A percentile compares a stretch with the other conserved stretches of the same genome.
Evolutionary conservation across 2,329 filamentous ascomycete genomes (phyloP).

Genomic region (Emergomyces orientalis): DNA sequence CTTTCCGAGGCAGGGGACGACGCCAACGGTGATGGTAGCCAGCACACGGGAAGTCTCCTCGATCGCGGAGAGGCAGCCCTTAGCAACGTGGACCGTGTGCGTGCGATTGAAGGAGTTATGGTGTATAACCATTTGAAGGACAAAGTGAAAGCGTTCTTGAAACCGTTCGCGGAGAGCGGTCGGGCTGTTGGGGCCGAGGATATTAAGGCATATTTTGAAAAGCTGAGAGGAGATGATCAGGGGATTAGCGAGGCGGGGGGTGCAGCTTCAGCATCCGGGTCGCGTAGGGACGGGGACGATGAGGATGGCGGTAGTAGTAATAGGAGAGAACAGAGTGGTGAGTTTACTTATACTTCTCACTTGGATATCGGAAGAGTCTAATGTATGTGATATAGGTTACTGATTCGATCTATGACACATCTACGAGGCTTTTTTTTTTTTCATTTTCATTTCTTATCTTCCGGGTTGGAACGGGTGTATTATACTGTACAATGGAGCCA

Average conservation of each 20-base stretch:
- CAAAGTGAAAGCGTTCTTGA: conserved; percentile 87
- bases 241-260: conserved; percentile 32
- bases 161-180: conserved; percentile 87
- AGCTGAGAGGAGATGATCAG: conserved; percentile 77
- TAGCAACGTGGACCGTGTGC: conserved; percentile 82
- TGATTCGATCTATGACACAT: not conserved
- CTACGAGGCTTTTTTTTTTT: not conserved
- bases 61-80: conserved; percentile 89
- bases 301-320: conserved; percentile 25
- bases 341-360: conserved; percentile 13
- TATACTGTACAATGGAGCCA: not conserved
- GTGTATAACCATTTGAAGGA: conserved; percentile 95
- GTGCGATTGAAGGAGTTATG: conserved; percentile 94
- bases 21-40: conserved; percentile 43
- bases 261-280: not conserved
- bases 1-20: conserved; percentile 58
- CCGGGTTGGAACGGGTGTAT: not conserved
- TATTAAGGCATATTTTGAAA: conserved; percentile 93
- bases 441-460: not conserved
- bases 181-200: conserved; percentile 84
- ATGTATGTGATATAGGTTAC: not conserved
- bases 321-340: conserved; percentile 41
- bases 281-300: conserved; percentile 24
- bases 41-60: conserved; percentile 72
- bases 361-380: not conserved